Percentiles rank a stretch among this genome's conserved stretches.
Conservation (phyloP, 495 filamentous ascomycete species). For the Penicillium odoratum region DNA sequence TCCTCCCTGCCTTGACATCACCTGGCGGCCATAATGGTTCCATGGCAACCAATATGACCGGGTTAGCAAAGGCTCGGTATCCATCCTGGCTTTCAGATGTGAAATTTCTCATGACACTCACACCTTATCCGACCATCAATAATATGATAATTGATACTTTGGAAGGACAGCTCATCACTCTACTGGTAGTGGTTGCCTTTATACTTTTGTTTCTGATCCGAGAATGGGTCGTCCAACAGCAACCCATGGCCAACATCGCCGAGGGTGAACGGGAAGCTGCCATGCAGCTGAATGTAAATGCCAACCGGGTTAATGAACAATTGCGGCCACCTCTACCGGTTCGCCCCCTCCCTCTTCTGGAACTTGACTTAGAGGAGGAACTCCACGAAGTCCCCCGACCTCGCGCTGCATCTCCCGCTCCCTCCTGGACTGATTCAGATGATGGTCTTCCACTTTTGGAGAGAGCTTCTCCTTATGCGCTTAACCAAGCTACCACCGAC, state of each 20-base stretch:
- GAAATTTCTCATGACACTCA: slow-evolving; percentile 68
- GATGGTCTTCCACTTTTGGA: slow-evolving; percentile 16
- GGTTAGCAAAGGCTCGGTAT: slow-evolving; percentile 32
- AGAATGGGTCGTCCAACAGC: slow-evolving; percentile 98
- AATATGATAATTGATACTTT: slow-evolving; percentile 76
- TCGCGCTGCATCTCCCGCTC: slow-evolving; percentile 23
- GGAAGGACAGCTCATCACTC: slow-evolving; percentile 90
- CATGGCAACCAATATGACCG: slow-evolving; percentile 24
- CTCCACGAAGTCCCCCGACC: slow-evolving; percentile 16
- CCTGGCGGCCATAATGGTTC: slow-evolving; percentile 16
- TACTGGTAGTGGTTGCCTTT: slow-evolving; percentile 86
- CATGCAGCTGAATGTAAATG: slow-evolving; percentile 42
- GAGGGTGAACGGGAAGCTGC: slow-evolving; percentile 52
- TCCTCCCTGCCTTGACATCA: slow-evolving; percentile 41
- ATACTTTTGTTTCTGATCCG: slow-evolving; percentile 94
- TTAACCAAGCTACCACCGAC: background rate
- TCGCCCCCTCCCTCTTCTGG: slow-evolving; percentile 5
- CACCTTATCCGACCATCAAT: slow-evolving; percentile 72
- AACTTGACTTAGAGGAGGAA: slow-evolving; percentile 10
- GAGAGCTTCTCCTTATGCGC: background rate
- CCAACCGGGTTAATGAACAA: slow-evolving; percentile 30
- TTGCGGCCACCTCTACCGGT: slow-evolving; percentile 7
- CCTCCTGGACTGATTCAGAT: slow-evolving; percentile 27
- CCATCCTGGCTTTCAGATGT: slow-evolving; percentile 67
- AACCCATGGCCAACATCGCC: slow-evolving; percentile 67